Evolutionary conservation across 129 eudicot species (phyloP), one percentile per base, ranked within the genome.

Genomic region (Arctium lappa): DNA sequence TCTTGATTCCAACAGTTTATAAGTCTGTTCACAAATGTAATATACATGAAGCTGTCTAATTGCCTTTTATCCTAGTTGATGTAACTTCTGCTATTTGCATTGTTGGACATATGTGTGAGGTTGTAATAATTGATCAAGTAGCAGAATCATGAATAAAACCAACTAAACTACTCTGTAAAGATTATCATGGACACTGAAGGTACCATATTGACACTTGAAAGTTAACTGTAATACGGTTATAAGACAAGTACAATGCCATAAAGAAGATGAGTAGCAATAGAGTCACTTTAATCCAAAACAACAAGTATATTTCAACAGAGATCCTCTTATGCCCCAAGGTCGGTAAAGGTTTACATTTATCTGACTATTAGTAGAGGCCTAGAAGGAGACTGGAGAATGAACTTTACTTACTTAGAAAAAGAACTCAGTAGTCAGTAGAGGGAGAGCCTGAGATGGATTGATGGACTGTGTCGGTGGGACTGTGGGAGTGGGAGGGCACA

Each of bases 1-100:
- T 13, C 65, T 68, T 79, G 16, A 75, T 83, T 85, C 92, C 95
- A 40, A 69, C 79, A 50, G 34, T 9, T 60, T n/a, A 60, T 60
- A 60, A 60, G 36, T 33, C 0, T 60, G 2, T 60, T 60, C 68
- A 60, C 29, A n/a, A 5, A 60, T 60, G 68, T 16, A n/a, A 60
- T 30, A 60, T 2, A 60, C 3, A 16, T 60, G 68, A 60, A 30
- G 56, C 50, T 60, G 32, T 72, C 27, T 69, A 53, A 44, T 80
- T 69, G 32, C 38, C 33, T 33, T 69, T n/a, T 42, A 40, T 69
- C 36, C 33, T 69, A 79, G 63, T 79, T 37, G 15, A 63, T 16
- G 74, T 27, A 77, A 77, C 32, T 33, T 50, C 8, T 33, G 68
- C 68, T 16, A 60, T 60, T 60, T 60, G 29, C 68, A 4, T 8